phyloP scores from a whole-genome alignment of 495 filamentous ascomycete species.

The Wilcoxina mikolae region DNA sequence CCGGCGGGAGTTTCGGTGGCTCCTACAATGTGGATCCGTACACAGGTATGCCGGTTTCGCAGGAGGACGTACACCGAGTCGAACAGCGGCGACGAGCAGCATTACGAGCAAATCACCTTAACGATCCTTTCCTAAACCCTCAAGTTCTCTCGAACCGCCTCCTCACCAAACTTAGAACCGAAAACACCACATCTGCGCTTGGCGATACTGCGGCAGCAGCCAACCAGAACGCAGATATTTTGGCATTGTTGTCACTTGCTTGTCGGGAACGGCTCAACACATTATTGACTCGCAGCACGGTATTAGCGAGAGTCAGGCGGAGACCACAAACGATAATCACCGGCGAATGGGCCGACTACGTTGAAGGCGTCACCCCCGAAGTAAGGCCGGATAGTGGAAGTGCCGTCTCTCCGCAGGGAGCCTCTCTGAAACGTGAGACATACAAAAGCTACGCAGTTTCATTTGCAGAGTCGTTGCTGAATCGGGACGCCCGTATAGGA shows the following conservation, averaged over 20 bases:
- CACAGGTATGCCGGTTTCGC: slow-evolving; percentile 5
- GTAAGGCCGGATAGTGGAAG: slow-evolving; percentile 11
- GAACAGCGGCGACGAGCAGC: slow-evolving; percentile 18
- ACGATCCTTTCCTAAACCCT: slow-evolving; percentile 22
- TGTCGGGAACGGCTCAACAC: slow-evolving; percentile 19
- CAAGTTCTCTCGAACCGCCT: slow-evolving; percentile 17
- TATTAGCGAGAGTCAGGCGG: slow-evolving; percentile 21
- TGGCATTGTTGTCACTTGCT: slow-evolving; percentile 20
- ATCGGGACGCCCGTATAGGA: not conserved
- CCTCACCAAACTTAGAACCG: slow-evolving; percentile 19
- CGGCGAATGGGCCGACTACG: slow-evolving; percentile 26
- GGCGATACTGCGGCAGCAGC: slow-evolving; percentile 10
- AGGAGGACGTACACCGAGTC: slow-evolving; percentile 19
- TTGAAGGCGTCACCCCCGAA: slow-evolving; percentile 20
- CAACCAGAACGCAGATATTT: slow-evolving; percentile 21
- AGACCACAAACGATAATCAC: slow-evolving; percentile 23
- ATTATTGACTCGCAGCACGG: slow-evolving; percentile 21
- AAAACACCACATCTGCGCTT: slow-evolving; percentile 18
- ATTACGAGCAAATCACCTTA: slow-evolving; percentile 20
- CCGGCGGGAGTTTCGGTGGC: slow-evolving; percentile 5
- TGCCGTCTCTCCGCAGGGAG: slow-evolving; percentile 13
- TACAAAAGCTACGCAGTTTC: not conserved
- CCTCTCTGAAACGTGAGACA: slow-evolving; percentile 13
- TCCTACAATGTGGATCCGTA: not conserved
- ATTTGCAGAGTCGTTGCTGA: slow-evolving; percentile 1